phyloP scores from a whole-genome alignment of 495 filamentous ascomycete species.

The Daldinia grandis region DNA sequence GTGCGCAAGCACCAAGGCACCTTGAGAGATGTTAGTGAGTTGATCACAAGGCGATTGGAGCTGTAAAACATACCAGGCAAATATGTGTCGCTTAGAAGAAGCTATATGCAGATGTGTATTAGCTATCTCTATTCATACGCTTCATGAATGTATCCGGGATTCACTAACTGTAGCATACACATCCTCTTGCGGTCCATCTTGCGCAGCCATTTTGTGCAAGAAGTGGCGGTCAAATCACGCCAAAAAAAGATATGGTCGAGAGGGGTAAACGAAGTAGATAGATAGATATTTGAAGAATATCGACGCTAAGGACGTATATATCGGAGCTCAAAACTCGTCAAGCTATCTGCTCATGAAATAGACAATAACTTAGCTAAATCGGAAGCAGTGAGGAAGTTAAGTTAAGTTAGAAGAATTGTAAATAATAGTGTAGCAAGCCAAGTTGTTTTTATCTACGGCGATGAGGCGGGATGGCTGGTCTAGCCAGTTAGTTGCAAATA shows the following conservation, averaged over 20 bases:
- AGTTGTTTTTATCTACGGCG: constrained; percentile 11
- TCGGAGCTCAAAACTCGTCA: not conserved
- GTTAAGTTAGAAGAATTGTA: constrained; percentile 1
- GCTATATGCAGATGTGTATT: constrained; percentile 59
- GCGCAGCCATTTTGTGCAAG: constrained; percentile 50
- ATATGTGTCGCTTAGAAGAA: constrained; percentile 89
- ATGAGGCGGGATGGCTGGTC: constrained; percentile 16
- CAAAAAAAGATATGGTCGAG: constrained; percentile 16
- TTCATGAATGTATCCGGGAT: constrained; percentile 4
- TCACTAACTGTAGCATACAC: constrained; percentile 65
- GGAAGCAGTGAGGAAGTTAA: not conserved
- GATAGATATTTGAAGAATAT: not conserved
- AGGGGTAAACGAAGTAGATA: constrained; percentile 21
- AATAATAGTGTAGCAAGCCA: constrained; percentile 9
- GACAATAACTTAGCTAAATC: not conserved
- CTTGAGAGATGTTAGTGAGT: constrained; percentile 56
- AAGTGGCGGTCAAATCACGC: constrained; percentile 21
- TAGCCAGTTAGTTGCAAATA: constrained; percentile 7
- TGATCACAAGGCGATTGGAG: constrained; percentile 26
- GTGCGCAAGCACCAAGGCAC: constrained; percentile 92
- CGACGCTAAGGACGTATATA: not conserved
- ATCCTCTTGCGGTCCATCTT: constrained; percentile 54
- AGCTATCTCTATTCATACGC: constrained; percentile 39
- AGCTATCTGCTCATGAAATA: not conserved
- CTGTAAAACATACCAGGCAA: constrained; percentile 73